phyloP scores from a whole-genome alignment of 129 eudicot genomes.

The Dittrichia graveolens region DNA sequence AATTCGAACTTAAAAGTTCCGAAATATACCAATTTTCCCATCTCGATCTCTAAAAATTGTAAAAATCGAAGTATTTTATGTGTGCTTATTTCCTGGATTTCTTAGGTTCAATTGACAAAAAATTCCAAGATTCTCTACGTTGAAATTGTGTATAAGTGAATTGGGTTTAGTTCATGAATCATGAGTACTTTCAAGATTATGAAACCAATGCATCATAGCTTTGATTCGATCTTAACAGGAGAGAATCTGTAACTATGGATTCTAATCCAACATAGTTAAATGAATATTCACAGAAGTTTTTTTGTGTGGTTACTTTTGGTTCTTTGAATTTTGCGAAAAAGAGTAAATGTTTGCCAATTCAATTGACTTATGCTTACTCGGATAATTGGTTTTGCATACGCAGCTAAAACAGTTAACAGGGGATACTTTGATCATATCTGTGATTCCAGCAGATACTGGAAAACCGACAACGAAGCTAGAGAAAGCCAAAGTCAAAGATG shows the following conservation, averaged over 20 bases:
- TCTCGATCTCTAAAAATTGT: slow-evolving; percentile 24
- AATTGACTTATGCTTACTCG: neutral
- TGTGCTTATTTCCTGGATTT: neutral
- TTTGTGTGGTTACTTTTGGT: neutral
- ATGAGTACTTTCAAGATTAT: slow-evolving; percentile 22
- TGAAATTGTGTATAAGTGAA: neutral
- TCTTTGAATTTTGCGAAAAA: neutral
- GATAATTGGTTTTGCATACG: slow-evolving; percentile 21
- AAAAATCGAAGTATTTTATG: slow-evolving; percentile 13
- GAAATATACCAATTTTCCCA: neutral
- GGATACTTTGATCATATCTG: slow-evolving; percentile 75
- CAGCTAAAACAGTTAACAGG: slow-evolving; percentile 61
- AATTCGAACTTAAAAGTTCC: neutral
- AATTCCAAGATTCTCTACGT: neutral
- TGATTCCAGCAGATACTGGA: slow-evolving; percentile 80
- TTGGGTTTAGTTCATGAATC: slow-evolving; percentile 8
- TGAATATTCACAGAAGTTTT: neutral
- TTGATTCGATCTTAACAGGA: neutral
- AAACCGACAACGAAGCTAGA: slow-evolving; percentile 78
- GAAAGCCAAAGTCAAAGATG: slow-evolving; percentile 66
- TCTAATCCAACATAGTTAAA: neutral
- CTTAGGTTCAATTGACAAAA: neutral
- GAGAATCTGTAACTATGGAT: neutral
- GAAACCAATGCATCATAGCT: neutral
- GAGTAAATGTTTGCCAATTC: neutral